A percentile compares a stretch with the other conserved stretches of the same genome.
Evolutionary conservation across 2,329 filamentous ascomycete species (phyloP).

Genomic region (Hymenoscyphus albidus): DNA sequence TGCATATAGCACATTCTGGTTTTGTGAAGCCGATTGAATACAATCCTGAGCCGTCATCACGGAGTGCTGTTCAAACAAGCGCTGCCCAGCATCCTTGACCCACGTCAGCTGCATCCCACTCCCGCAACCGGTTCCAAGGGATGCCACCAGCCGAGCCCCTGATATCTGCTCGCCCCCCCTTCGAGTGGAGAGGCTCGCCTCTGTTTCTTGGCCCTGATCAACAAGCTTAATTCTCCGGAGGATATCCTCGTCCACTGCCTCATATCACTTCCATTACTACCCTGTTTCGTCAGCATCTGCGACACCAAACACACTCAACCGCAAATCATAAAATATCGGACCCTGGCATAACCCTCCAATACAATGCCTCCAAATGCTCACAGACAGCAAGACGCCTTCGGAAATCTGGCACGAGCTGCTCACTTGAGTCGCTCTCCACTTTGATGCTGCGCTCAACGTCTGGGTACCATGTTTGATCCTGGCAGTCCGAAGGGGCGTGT

Average conservation of each 20-base stretch:
- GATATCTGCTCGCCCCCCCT: neutral
- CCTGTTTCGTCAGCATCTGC: neutral
- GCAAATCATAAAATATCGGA: neutral
- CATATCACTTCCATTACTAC: neutral
- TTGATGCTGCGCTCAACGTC: slow-evolving; percentile 30
- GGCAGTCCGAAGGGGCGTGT: slow-evolving; percentile 24
- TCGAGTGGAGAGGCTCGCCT: neutral
- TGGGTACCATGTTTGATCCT: slow-evolving; percentile 30
- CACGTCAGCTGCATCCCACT: slow-evolving; percentile 17
- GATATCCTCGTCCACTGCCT: neutral
- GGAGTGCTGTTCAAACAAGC: neutral
- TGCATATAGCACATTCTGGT: neutral
- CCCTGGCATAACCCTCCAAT: slow-evolving; percentile 10
- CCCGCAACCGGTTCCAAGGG: neutral
- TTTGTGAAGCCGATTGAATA: neutral
- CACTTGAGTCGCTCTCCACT: slow-evolving; percentile 24
- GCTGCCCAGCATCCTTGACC: neutral
- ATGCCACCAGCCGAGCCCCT: neutral
- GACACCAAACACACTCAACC: slow-evolving; percentile 1
- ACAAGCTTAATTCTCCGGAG: slow-evolving; percentile 1
- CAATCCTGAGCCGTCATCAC: neutral
- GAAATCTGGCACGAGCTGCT: slow-evolving; percentile 17
- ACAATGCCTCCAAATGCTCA: slow-evolving; percentile 20
- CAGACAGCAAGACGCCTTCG: slow-evolving; percentile 8
- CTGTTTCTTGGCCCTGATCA: slow-evolving; percentile 2